These are phyloP conservation scores for Sarcocystis neurona DNA, from an alignment of 169 alveolate species.

Conservation along the genomic window DNA sequence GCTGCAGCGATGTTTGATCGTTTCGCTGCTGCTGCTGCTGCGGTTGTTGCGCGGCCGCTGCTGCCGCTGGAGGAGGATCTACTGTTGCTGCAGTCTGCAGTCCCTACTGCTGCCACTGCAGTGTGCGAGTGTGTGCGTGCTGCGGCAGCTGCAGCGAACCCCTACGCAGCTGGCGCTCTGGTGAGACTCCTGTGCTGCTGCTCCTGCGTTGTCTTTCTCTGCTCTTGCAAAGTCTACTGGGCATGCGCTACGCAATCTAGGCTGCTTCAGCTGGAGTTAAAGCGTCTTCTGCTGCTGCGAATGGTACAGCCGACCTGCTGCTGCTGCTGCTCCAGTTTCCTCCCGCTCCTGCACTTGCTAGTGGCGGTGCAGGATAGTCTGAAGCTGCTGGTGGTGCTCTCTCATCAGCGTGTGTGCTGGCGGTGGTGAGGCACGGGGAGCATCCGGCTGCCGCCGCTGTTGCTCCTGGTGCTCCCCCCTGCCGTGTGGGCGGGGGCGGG, in stretches of 20 bases:
- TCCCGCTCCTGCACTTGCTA: constrained; percentile 8
- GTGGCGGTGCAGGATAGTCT: neutral
- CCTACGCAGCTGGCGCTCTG: neutral
- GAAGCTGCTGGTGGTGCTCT: constrained; percentile 2
- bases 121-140: neutral
- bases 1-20: neutral
- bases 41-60: neutral
- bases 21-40: neutral
- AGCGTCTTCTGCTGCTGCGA: neutral
- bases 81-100: neutral
- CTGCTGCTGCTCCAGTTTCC: neutral
- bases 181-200: neutral
- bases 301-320: neutral
- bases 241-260: neutral
- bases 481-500: no score
- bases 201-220: neutral
- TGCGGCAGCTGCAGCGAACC: neutral
- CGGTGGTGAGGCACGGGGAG: no score
- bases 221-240: constrained; percentile 1
- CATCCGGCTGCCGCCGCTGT: no score
- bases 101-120: neutral
- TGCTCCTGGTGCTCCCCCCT: no score
- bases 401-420: no score
- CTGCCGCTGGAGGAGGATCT: neutral
- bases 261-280: neutral